Evolutionary conservation across 2,329 filamentous ascomycete species (phyloP), one percentile per base, ranked within the genome.

Genomic region (Trichothecium roseum): DNA sequence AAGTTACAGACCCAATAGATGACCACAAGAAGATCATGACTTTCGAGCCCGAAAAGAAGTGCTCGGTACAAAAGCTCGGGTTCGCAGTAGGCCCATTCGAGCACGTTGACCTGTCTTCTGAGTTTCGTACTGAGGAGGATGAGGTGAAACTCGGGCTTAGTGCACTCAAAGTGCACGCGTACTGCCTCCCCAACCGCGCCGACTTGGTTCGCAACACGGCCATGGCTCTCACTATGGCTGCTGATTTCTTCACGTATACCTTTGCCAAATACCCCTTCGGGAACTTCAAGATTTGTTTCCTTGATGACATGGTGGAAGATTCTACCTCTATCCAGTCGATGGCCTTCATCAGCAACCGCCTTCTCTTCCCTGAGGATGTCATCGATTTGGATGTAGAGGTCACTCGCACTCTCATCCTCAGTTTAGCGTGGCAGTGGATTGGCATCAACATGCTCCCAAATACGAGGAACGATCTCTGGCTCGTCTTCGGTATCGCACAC

Each of bases 41-140:
- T 0, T 98, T 96, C 52, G 76, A 78, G 37, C 81, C 84, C 34
- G 72, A 74, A 40, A 78, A 79, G 42, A 77, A 82, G 34, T 76
- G 91, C 8, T 79, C 87, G 1, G 81, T 89, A 2, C 83, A 88
- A 42, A 89, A 96, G 53, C 79, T 98, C 43, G 89, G 88, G 4
- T 94, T 98, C 55, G 84, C 87, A 3, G 75, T 96, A 37, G 91
- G 93, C 0, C 91, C 93, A 1, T 98, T 98, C 53, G 87, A 96
- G 56, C 82, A 89, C 46, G 80, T 96, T 36, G 85, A 95, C 51
- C 67, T 98, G 5, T 76, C 68, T 42, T 82, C 85, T 3, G 84
- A 89, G 46, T 94, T 85, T 49, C 79, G 93, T 34, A 85, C 88
- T 31, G 85, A 86, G 42, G 86, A 93, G 46, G 85, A 94, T 45